Base-by-base conservation (phyloP, 1,139 yeast genomes). In the Pichia sp. region DNA sequence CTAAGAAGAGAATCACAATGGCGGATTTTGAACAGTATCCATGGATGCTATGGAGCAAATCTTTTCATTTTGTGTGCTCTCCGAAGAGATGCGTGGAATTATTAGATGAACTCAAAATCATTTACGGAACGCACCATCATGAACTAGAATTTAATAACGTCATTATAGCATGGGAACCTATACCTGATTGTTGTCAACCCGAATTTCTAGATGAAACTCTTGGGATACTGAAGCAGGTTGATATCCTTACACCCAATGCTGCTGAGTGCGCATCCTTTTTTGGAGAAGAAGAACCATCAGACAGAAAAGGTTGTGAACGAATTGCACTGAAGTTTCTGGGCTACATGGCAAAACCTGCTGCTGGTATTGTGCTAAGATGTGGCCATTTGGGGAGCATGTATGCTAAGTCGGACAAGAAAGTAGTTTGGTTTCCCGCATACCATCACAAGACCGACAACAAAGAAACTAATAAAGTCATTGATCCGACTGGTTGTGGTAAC, bases 401-500 rank as follows among this genome's bases (percentile, higher is more conserved):
- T 1, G 37, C 51, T 6, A 41, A 49, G 11, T 18, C 31, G 5
- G 17, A 15, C 9, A 7, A 3, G 15, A 11, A 16, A 6, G 11
- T 23, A 3, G 19, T 16, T 6, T 66, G 77, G 72, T 67, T 76
- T 22, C 91, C 93, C 0, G 87, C 96, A 0, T 88, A 80, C 53
- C 94, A 85, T 52, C 20, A 30, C 20, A 52, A 48, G 14, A 59
- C 57, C 30, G 63, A 57, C 40, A 46, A 50, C 3, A 16, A 18
- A 3, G 15, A 19, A 3, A 17, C 11, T 14, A 30, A 33, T 17
- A 58, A 60, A 24, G 91, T 87, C 1, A 61, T 76, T 3, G 97
- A 88, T 55, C 95, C 94, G 0, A 88, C 96, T 0, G 97, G 97
- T 0, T 96, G 94, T 3, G 97, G 97, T 0, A 88, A 88, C 54